Percentiles rank a stretch among this genome's conserved stretches.
Evolutionary conservation across 441 rosid species (phyloP).

Genomic region (Arabidopsis hybrid): DNA sequence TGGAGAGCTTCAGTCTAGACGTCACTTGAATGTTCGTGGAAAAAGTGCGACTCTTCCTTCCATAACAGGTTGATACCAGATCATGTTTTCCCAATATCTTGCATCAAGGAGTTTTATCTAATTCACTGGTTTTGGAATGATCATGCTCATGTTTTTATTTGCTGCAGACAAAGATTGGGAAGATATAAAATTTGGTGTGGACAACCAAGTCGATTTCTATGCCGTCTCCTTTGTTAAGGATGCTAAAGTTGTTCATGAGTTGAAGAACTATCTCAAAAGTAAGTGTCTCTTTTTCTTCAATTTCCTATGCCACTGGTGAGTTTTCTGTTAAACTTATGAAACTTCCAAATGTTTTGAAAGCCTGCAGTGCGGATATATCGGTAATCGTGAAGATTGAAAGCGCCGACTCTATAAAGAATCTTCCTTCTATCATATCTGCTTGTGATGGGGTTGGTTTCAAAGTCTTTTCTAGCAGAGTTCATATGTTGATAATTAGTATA

Average conservation of each 20-base stretch:
- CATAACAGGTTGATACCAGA: constrained; percentile 70
- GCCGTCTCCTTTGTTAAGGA: constrained; percentile 98
- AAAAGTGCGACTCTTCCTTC: constrained; percentile 96
- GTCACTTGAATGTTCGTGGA: constrained; percentile 95
- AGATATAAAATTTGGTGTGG: constrained; percentile 97
- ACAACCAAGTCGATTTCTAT: constrained; percentile 96
- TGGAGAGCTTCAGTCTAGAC: constrained; percentile 94
- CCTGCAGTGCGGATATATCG: constrained; percentile 81
- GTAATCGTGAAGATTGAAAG: constrained; percentile 92
- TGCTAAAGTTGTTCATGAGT: constrained; percentile 88
- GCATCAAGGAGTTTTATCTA: neutral
- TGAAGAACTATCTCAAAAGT: constrained; percentile 89
- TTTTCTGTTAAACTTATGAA: constrained; percentile 16
- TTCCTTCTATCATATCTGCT: constrained; percentile 84
- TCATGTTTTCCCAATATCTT: constrained; percentile 6
- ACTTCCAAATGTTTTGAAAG: constrained; percentile 51
- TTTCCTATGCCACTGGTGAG: constrained; percentile 1
- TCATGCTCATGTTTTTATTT: constrained; percentile 18
- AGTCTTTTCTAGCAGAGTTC: neutral
- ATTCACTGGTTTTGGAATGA: constrained; percentile 24
- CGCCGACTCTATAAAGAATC: constrained; percentile 93
- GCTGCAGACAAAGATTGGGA: constrained; percentile 93
- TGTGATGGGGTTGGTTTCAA: constrained; percentile 89
- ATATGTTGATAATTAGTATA: constrained; percentile 6
- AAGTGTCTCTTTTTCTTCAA: constrained; percentile 10